A percentile compares a stretch with the other conserved stretches of the same genome.
These are phyloP conservation scores for Triangularia verruculosa DNA, from an alignment of 2,329 filamentous ascomycete species.

Conservation along the genomic window DNA sequence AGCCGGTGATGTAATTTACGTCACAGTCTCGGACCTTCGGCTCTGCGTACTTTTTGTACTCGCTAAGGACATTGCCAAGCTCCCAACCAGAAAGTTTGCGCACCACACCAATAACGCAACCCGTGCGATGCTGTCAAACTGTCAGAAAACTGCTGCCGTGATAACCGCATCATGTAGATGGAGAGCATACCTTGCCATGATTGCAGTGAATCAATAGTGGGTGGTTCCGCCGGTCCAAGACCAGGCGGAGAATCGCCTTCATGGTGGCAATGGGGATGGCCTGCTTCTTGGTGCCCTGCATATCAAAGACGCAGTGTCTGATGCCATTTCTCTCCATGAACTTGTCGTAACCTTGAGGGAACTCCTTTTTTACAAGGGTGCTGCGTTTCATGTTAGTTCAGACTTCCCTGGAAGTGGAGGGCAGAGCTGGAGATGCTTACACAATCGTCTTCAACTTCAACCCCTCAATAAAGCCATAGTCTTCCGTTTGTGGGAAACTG, in stretches of 20 bases:
- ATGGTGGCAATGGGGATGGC: conserved; percentile 66
- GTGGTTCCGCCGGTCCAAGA: conserved; percentile 70
- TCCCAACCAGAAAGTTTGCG: conserved; percentile 71
- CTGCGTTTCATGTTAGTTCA: conserved; percentile 33
- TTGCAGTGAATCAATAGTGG: conserved; percentile 90
- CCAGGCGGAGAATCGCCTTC: conserved; percentile 65
- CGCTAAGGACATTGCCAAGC: conserved; percentile 59
- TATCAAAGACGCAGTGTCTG: conserved; percentile 69
- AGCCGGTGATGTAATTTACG: conserved; percentile 54
- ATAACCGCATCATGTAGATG: neutral
- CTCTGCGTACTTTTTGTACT: conserved; percentile 67
- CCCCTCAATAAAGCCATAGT: conserved; percentile 66
- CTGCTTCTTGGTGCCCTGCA: conserved; percentile 85
- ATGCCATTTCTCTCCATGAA: conserved; percentile 70
- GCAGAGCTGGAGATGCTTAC: conserved; percentile 44
- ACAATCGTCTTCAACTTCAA: conserved; percentile 77
- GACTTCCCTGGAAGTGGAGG: neutral
- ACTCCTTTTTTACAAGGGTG: conserved; percentile 63
- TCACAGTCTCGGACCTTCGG: conserved; percentile 61
- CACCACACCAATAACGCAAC: conserved; percentile 79
- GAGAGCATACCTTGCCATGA: conserved; percentile 66
- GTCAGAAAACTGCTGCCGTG: neutral
- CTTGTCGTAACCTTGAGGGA: conserved; percentile 47
- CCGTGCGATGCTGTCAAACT: conserved; percentile 69
- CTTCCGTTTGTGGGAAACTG: conserved; percentile 69